Base-by-base conservation (phyloP, 2,329 filamentous ascomycete species). In the Sclerotinia borealis region DNA sequence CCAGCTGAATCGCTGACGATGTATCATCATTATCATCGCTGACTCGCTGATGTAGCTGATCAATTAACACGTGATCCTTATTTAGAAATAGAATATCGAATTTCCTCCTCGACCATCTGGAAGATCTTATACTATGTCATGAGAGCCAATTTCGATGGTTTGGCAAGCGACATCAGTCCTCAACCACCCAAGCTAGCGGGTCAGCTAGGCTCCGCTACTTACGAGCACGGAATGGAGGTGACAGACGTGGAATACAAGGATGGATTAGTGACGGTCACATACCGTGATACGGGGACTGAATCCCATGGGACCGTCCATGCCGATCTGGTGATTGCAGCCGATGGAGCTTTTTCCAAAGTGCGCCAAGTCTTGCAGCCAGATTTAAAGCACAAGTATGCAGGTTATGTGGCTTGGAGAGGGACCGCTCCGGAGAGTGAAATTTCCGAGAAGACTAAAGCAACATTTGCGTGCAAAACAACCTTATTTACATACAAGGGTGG, bases 81-180 rank as follows among this genome's bases (percentile, higher is more conserved):
- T n/a, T n/a, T n/a, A n/a, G n/a, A n/a, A n/a, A n/a, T n/a, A n/a
- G n/a, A n/a, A n/a, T n/a, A n/a, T n/a, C n/a, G n/a, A n/a, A n/a
- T n/a, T n/a, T n/a, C n/a, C n/a, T n/a, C n/a, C n/a, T n/a, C n/a
- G n/a, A n/a, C n/a, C n/a, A 69, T 64, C 50, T 68, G 66, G 65
- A 64, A 66, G 34, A 39, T 66, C 6, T 29, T 67, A 8, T 71
- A 70, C 25, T 64, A 64, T 29, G 17, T 66, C 6, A 31, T 69
- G 34, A 47, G 68, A 34, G 64, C 66, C 10, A 67, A 67, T 56
- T 69, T 71, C 43, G 68, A 71, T 59, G 67, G 68, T 1, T 29
- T 61, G 17, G 55, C 39, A 34, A 65, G 64, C 63, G 62, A 64
- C 3, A 25, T 59, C 4, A 48, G 43, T 25, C 25, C 34, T 41